These are phyloP conservation scores for Quercus cerris DNA, from an alignment of 306 rosid genomes.

Conservation along the genomic window DNA sequence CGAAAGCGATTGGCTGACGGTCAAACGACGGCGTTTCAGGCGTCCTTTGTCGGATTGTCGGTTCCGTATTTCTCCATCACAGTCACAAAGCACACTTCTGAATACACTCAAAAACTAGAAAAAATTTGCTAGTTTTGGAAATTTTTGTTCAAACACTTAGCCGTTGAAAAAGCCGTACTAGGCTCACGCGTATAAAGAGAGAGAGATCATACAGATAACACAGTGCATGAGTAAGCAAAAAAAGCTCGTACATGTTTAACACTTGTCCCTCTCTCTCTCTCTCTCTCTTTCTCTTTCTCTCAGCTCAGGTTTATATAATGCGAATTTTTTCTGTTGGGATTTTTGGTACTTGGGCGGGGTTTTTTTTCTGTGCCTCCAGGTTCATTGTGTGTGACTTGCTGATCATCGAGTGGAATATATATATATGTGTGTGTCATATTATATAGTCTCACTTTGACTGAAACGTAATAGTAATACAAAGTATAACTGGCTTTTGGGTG, in stretches of 20 bases:
- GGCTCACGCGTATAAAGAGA: constrained; percentile 4
- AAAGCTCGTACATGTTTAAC: background rate
- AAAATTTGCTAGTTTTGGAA: background rate
- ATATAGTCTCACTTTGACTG: constrained; percentile 2
- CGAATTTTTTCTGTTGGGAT: constrained; percentile 4
- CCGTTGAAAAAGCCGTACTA: constrained; percentile 1
- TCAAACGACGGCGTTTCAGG: constrained; percentile 45
- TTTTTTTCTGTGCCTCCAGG: background rate
- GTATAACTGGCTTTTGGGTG: too few relatives aligned
- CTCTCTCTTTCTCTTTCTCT: too few relatives aligned
- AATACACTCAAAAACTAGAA: background rate
- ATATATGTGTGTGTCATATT: background rate
- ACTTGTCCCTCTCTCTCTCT: background rate
- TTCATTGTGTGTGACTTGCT: background rate
- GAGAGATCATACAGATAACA: background rate
- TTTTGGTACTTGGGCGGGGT: background rate
- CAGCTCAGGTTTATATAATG: too few relatives aligned
- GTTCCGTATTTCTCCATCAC: background rate
- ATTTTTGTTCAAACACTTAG: background rate
- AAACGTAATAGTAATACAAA: background rate
- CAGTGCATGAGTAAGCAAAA: background rate
- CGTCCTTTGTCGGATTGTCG: constrained; percentile 38
- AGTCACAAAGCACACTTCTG: background rate
- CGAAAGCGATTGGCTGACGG: constrained; percentile 16
- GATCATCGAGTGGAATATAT: background rate